Conservation (phyloP, 495 filamentous ascomycete genomes). For the Astrothelium subdiscretum region DNA sequence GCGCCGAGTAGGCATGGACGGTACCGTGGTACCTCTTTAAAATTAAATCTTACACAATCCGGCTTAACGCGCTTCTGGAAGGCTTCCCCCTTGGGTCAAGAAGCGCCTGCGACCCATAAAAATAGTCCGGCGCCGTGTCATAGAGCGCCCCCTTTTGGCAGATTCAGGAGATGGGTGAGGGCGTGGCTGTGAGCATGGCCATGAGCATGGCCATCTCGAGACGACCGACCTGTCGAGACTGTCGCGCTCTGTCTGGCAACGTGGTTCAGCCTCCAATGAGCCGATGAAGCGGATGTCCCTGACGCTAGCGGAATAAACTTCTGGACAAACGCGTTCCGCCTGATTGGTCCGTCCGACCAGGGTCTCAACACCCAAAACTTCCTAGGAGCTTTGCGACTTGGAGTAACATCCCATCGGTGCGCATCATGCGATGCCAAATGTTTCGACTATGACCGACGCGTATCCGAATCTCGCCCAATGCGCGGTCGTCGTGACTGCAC, state of each 20-base stretch:
- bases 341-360: neutral
- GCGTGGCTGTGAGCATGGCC: neutral
- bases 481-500: slow-evolving; percentile 73
- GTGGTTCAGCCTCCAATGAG: neutral
- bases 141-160: neutral
- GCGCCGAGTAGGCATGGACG: neutral
- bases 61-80: slow-evolving; percentile 1
- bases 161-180: neutral
- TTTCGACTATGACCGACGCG: slow-evolving; percentile 54
- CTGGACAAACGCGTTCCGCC: neutral
- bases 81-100: neutral
- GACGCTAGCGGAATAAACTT: neutral
- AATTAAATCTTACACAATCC: slow-evolving; percentile 3
- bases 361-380: no score
- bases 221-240: neutral
- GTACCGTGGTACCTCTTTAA: neutral
- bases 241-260: neutral
- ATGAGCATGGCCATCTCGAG: neutral
- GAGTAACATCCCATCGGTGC: no score
- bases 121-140: neutral
- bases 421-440: neutral
- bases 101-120: neutral
- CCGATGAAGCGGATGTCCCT: neutral
- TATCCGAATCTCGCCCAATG: slow-evolving; percentile 81
- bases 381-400: no score